A percentile compares a stretch with the other conserved stretches of the same genome.
These are phyloP conservation scores for Shiraia sp. DNA, from an alignment of 2,329 filamentous ascomycete genomes.

Conservation along the genomic window DNA sequence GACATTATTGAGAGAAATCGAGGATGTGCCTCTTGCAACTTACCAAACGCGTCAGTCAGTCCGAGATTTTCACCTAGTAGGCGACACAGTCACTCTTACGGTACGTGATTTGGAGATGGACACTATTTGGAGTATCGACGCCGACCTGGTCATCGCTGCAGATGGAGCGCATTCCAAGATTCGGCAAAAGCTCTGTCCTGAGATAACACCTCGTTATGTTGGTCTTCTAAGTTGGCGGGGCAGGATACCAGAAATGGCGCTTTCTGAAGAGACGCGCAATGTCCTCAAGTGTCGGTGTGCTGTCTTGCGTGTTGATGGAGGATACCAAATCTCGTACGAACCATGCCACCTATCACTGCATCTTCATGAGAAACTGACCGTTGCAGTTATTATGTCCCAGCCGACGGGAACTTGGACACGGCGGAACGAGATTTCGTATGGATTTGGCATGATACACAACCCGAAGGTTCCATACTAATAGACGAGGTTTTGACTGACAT, in stretches of 20 bases:
- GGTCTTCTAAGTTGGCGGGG: constrained; percentile 12
- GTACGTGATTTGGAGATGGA: neutral
- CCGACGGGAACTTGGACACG: constrained; percentile 27
- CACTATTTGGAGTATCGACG: neutral
- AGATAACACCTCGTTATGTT: constrained; percentile 6
- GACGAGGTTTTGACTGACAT: constrained; percentile 44
- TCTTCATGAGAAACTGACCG: neutral
- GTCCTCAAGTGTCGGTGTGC: neutral
- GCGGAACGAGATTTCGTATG: constrained; percentile 40
- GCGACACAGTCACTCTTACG: neutral
- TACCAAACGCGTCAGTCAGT: constrained; percentile 1
- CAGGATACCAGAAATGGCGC: constrained; percentile 1
- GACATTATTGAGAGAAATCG: neutral
- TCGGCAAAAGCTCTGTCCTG: neutral
- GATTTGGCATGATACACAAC: constrained; percentile 48
- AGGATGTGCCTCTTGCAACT: neutral
- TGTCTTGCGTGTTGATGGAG: constrained; percentile 3
- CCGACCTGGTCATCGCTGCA: constrained; percentile 9
- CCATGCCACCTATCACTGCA: neutral
- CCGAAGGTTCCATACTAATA: constrained; percentile 23
- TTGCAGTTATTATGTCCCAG: constrained; percentile 3
- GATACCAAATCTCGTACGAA: constrained; percentile 4
- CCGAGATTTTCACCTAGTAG: neutral
- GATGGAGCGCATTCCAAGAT: constrained; percentile 10
- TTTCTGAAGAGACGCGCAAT: constrained; percentile 6